These are phyloP conservation scores for Metschnikowia noctiluminum DNA, from an alignment of 805 yeast genomes.

Conservation along the genomic window DNA sequence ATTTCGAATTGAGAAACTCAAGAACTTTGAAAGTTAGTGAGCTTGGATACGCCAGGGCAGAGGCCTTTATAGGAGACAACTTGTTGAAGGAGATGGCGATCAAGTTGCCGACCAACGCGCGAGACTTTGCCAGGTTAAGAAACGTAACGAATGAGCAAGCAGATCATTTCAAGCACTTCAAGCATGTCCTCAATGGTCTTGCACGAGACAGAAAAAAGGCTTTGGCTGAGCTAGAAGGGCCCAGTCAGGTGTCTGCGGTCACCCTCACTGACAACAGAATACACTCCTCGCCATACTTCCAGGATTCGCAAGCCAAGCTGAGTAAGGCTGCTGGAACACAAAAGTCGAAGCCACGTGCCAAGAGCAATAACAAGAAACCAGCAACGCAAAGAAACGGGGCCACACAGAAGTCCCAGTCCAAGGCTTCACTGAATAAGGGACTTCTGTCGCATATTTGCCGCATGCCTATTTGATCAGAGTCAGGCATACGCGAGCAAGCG, in stretches of 20 bases:
- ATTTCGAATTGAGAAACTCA: slow-evolving; percentile 36
- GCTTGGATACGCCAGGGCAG: slow-evolving; percentile 28
- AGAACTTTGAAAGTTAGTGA: slow-evolving; percentile 43
- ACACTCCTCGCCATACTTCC: slow-evolving; percentile 5
- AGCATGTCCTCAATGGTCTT: slow-evolving; percentile 30
- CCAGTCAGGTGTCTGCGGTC: neutral
- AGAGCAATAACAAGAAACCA: neutral
- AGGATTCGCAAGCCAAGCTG: slow-evolving; percentile 1
- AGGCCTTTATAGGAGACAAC: slow-evolving; percentile 24
- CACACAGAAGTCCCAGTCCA: slow-evolving; percentile 1
- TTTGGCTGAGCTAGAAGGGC: neutral
- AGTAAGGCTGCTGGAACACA: neutral
- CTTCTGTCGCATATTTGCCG: slow-evolving; percentile 6
- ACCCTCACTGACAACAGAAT: neutral
- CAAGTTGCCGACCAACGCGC: slow-evolving; percentile 48
- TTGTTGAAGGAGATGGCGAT: slow-evolving; percentile 54
- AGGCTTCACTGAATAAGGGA: neutral
- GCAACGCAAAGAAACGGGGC: neutral
- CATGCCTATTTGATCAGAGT: slow-evolving; percentile 9
- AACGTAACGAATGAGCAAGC: slow-evolving; percentile 33
- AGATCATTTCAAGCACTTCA: slow-evolving; percentile 38
- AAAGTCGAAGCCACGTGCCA: neutral
- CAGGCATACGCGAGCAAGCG: neutral
- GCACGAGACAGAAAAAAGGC: slow-evolving; percentile 29
- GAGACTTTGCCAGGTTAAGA: slow-evolving; percentile 41